These are phyloP conservation scores for Eucalyptus tenuipes DNA, from an alignment of 345 rosid species.

Conservation along the genomic window DNA sequence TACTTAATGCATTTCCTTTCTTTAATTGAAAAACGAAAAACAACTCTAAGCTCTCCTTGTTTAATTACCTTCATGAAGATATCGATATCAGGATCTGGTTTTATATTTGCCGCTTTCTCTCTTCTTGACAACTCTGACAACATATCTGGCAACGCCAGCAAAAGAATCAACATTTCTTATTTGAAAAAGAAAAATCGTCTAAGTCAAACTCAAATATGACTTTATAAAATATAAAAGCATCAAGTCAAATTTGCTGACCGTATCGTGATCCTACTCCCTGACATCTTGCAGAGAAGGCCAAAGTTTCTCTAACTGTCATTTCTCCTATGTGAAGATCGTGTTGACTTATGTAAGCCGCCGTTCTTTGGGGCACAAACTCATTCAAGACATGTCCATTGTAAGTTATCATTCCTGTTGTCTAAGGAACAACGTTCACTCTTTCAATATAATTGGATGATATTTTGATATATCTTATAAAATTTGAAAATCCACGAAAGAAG, in stretches of 20 bases:
- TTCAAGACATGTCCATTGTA: slow-evolving; percentile 35
- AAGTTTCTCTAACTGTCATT: slow-evolving; percentile 81
- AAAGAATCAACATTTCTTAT: not conserved
- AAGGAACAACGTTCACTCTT: not conserved
- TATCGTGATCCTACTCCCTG: slow-evolving; percentile 64
- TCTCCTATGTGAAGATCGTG: slow-evolving; percentile 70
- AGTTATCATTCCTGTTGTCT: slow-evolving; percentile 29
- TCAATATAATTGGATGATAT: not conserved
- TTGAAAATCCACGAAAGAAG: not conserved
- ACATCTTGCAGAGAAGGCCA: slow-evolving; percentile 81
- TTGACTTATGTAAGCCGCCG: slow-evolving; percentile 62
- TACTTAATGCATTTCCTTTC: not conserved
- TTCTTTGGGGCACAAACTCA: slow-evolving; percentile 36
- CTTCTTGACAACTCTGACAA: slow-evolving; percentile 30
- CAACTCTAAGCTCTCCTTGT: not conserved
- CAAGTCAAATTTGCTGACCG: slow-evolving; percentile 14
- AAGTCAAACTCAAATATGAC: not conserved
- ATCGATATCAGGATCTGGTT: slow-evolving; percentile 26
- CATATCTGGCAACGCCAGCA: slow-evolving; percentile 7
- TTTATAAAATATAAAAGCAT: not conserved
- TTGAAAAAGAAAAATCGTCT: not conserved
- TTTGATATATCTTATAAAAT: not conserved
- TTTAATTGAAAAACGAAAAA: not conserved
- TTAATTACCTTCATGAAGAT: slow-evolving; percentile 28
- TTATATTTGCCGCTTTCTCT: slow-evolving; percentile 28